These are phyloP conservation scores for Cyclostephanos tholiformis DNA, from an alignment of 108 stramenopile species.

Conservation along the genomic window DNA sequence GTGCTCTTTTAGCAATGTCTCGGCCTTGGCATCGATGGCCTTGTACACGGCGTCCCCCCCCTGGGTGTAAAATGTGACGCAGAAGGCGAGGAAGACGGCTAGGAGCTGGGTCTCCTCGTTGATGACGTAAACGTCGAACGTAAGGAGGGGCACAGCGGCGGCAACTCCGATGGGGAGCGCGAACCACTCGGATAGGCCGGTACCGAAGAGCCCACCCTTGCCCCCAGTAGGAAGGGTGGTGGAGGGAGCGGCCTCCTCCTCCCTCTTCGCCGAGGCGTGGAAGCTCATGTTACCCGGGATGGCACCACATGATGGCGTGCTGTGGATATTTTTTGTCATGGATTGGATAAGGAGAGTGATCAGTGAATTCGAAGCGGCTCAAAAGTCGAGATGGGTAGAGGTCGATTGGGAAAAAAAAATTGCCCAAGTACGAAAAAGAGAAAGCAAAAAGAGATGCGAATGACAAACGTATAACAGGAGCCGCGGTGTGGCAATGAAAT, in stretches of 20 bases:
- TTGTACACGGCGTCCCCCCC: slow-evolving; percentile 85
- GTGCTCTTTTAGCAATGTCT: slow-evolving; percentile 76
- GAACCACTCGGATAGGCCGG: slow-evolving; percentile 75
- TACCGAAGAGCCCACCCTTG: slow-evolving; percentile 71
- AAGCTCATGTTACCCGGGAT: slow-evolving; percentile 52
- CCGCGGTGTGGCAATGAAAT: too few relatives aligned
- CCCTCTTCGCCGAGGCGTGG: slow-evolving; percentile 73
- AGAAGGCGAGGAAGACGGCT: slow-evolving; percentile 84
- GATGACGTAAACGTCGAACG: slow-evolving; percentile 80
- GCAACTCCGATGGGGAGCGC: slow-evolving; percentile 80
- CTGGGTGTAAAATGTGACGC: slow-evolving; percentile 81
- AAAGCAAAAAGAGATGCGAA: too few relatives aligned
- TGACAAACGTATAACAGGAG: too few relatives aligned
- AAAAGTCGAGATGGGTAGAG: neutral
- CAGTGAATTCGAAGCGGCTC: too few relatives aligned
- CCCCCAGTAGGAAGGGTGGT: slow-evolving; percentile 35
- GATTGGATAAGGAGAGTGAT: neutral
- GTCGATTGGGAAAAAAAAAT: neutral
- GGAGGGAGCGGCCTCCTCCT: slow-evolving; percentile 65
- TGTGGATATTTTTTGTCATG: neutral
- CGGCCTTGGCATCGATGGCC: slow-evolving; percentile 70
- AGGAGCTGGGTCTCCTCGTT: slow-evolving; percentile 89
- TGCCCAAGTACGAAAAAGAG: too few relatives aligned
- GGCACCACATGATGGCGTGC: slow-evolving; percentile 40
- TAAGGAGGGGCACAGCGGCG: slow-evolving; percentile 80